Evolutionary conservation across 768 basidiomycete species (phyloP).

Genomic region (Mycena belliarum): DNA sequence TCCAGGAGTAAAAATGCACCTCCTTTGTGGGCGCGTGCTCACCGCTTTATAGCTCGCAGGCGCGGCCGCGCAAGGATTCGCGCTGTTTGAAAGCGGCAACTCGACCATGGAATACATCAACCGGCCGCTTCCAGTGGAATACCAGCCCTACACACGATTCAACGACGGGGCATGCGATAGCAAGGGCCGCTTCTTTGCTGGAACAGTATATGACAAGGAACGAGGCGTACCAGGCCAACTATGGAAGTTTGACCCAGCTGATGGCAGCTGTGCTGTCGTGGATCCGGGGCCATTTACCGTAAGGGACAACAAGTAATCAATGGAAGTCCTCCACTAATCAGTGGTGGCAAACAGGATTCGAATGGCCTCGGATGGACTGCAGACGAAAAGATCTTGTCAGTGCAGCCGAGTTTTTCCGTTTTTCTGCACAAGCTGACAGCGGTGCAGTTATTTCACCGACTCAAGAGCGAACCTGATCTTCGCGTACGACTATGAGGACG

Average conservation of each 20-base stretch:
- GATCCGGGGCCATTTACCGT: conserved; percentile 72
- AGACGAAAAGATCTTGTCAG: conserved; percentile 62
- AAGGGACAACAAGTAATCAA: conserved; percentile 6
- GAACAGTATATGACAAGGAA: conserved; percentile 56
- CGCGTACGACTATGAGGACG: conserved; percentile 65
- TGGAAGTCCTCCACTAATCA: conserved; percentile 5
- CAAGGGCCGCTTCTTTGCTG: conserved; percentile 65
- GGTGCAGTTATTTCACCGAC: conserved; percentile 68
- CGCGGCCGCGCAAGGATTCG: conserved; percentile 59
- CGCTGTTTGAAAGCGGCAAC: conserved; percentile 41
- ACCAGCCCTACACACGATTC: conserved; percentile 53
- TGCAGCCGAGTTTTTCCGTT: conserved; percentile 2
- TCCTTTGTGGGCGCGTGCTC: conserved; percentile 4
- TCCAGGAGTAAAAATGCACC: conserved; percentile 40
- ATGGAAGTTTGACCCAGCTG: conserved; percentile 58
- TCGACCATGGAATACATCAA: conserved; percentile 50
- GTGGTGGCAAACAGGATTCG: conserved; percentile 45
- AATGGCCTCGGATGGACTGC: conserved; percentile 69
- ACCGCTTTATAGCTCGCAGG: conserved; percentile 50
- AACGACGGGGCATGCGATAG: conserved; percentile 73
- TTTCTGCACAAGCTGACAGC: conserved; percentile 4
- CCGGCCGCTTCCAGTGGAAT: conserved; percentile 48
- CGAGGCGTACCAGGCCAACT: conserved; percentile 55
- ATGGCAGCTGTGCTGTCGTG: conserved; percentile 46
- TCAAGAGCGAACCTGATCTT: conserved; percentile 66